Percentiles rank a stretch among this genome's conserved stretches.
phyloP scores from a whole-genome alignment of 2,329 filamentous ascomycete species.

The Orbilia quercus region DNA sequence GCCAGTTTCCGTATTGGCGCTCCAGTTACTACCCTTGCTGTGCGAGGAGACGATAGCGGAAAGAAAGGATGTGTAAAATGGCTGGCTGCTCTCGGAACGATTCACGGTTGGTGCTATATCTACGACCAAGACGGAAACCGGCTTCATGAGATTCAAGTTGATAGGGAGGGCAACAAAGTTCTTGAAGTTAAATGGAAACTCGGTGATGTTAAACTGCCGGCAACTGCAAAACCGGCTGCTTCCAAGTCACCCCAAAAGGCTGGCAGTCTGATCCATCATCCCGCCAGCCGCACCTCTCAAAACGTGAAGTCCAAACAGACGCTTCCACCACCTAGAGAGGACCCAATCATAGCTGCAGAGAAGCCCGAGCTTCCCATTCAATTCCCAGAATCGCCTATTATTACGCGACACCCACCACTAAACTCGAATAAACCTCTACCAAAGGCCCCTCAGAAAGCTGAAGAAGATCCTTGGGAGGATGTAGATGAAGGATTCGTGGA shows the following conservation, averaged over 20 bases:
- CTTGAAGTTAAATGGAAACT: constrained; percentile 59
- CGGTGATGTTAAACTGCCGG: constrained; percentile 51
- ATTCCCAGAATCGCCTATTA: constrained; percentile 39
- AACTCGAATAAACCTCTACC: constrained; percentile 50
- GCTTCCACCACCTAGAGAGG: constrained; percentile 16
- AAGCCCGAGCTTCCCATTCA: constrained; percentile 41
- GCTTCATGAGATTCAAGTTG: constrained; percentile 58
- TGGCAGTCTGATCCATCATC: constrained; percentile 8
- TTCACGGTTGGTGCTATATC: constrained; percentile 60
- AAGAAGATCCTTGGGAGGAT: constrained; percentile 45
- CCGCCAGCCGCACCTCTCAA: constrained; percentile 18
- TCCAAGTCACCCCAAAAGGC: constrained; percentile 22
- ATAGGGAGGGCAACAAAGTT: constrained; percentile 58
- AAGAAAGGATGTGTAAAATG: constrained; percentile 56
- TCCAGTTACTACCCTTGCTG: constrained; percentile 58
- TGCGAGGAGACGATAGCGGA: constrained; percentile 52
- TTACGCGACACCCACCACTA: constrained; percentile 12
- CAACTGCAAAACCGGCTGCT: neutral
- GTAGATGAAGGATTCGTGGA: constrained; percentile 42
- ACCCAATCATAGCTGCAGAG: constrained; percentile 49
- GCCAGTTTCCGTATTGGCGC: constrained; percentile 60
- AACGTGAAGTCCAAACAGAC: constrained; percentile 8
- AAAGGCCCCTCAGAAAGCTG: constrained; percentile 24
- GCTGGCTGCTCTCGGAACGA: constrained; percentile 59
- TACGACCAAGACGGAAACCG: constrained; percentile 59